Evolutionary conservation across 805 yeast species (phyloP), one percentile per base, ranked within the genome.

Genomic region (Yarrowia porcina): DNA sequence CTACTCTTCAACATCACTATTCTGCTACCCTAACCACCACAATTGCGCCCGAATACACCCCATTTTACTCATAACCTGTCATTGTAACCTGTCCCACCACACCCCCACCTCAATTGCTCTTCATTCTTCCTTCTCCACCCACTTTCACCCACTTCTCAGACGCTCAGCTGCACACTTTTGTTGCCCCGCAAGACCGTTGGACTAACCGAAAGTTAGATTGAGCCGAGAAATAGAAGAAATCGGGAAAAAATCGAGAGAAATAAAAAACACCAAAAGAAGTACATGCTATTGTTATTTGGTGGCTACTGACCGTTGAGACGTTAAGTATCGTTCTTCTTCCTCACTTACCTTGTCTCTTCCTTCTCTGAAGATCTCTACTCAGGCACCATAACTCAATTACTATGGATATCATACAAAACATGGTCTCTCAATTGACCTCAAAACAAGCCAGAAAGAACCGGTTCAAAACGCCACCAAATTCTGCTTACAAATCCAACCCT

Each of bases 181-280:
- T 25, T 9, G 15, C 50, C 50, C 50, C 50, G 28, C 50, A 28
- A 39, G 28, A 45, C 50, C 50, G 50, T 45, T 45, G 11, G 25
- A 45, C 50, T 28, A 45, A 28, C 50, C 49, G 50, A 45, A 45
- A 45, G 50, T 27, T 45, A 27, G 35, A 21, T 28, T 45, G 21
- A 45, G 50, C 33, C 50, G 50, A 45, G 17, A 21, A 39, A 39
- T 39, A 33, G 17, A 17, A 12, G 13, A 28, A 17, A 12, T 25
- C 10, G 50, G n/a, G n/a, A 8, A 11, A 11, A 27, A 17, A 10
- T 17, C 3, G n/a, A 12, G 6, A 3, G 18, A 44, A 21, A 20
- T 21, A 39, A 4, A 1, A 7, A 20, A 12, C 4, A 25, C 8
- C 8, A 25, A 11, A 38, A 20, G 13, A 3, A 1, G 5, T n/a